Conservation (phyloP, 805 yeast species). For the Barnettozyma vustinii region DNA sequence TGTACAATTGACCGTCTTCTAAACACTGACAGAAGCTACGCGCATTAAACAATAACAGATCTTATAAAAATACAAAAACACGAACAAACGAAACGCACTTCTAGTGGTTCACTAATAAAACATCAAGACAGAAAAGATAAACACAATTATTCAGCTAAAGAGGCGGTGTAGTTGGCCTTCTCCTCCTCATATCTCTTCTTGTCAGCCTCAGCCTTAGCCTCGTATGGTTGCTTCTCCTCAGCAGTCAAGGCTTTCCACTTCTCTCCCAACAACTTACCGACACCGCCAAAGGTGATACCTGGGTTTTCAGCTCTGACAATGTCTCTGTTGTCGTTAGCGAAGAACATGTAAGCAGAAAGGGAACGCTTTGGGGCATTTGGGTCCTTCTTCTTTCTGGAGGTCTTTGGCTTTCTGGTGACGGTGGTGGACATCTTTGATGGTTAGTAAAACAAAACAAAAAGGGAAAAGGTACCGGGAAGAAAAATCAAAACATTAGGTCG, state of each 20-base stretch:
- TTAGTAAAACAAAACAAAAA: background rate
- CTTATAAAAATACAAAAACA: background rate
- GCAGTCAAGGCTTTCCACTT: conserved; percentile 88
- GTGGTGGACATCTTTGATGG: conserved; percentile 28
- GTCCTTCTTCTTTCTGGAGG: conserved; percentile 53
- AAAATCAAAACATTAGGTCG: background rate
- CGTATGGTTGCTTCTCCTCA: conserved; percentile 86
- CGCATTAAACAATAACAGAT: background rate
- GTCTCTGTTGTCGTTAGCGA: conserved; percentile 97
- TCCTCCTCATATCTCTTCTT: conserved; percentile 96
- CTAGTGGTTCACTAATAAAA: background rate
- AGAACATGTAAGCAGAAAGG: conserved; percentile 97
- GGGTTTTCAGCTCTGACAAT: conserved; percentile 94
- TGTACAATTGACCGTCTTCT: too few species aligned
- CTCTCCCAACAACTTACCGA: conserved; percentile 92
- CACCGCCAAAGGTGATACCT: conserved; percentile 91
- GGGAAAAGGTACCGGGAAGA: background rate
- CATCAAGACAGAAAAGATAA: background rate
- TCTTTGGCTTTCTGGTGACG: conserved; percentile 33
- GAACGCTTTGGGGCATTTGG: conserved; percentile 99
- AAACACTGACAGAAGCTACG: background rate
- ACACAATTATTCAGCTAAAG: background rate
- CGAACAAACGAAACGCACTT: background rate
- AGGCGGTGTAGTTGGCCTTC: conserved; percentile 69
- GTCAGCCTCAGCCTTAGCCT: conserved; percentile 89